Percentiles rank a stretch among this genome's conserved stretches.
phyloP scores from a whole-genome alignment of 2,329 filamentous ascomycete species.

The Talaromyces sp. region DNA sequence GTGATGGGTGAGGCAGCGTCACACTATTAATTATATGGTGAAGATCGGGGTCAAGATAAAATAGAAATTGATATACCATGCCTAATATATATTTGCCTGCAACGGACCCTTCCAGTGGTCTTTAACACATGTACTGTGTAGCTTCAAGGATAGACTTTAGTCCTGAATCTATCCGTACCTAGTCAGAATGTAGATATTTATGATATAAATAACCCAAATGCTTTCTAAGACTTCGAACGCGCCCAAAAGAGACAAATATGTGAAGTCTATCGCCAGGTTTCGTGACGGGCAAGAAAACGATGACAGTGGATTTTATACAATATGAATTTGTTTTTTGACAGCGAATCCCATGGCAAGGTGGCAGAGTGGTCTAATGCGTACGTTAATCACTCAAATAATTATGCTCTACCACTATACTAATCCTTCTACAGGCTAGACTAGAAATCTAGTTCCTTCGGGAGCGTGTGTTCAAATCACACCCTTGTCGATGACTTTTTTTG shows the following conservation, averaged over 20 bases:
- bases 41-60: not conserved
- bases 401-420: not conserved
- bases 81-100: not conserved
- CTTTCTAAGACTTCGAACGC: too few relatives aligned
- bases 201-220: not conserved
- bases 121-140: not conserved
- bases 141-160: not conserved
- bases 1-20: too few relatives aligned
- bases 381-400: not conserved
- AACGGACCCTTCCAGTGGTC: not conserved
- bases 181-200: not conserved
- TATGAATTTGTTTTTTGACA: too few relatives aligned
- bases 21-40: not conserved
- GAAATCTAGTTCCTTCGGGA: not conserved
- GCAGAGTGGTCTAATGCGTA: not conserved
- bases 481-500: not conserved
- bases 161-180: too few relatives aligned
- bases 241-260: too few relatives aligned
- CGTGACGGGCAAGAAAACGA: too few relatives aligned
- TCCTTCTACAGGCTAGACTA: not conserved
- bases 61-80: not conserved
- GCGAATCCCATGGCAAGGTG: not conserved
- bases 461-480: slow-evolving; percentile 1
- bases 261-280: too few relatives aligned
- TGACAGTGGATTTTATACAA: too few relatives aligned